phyloP scores from a whole-genome alignment of 345 rosid species.

The Balakata baccata region DNA sequence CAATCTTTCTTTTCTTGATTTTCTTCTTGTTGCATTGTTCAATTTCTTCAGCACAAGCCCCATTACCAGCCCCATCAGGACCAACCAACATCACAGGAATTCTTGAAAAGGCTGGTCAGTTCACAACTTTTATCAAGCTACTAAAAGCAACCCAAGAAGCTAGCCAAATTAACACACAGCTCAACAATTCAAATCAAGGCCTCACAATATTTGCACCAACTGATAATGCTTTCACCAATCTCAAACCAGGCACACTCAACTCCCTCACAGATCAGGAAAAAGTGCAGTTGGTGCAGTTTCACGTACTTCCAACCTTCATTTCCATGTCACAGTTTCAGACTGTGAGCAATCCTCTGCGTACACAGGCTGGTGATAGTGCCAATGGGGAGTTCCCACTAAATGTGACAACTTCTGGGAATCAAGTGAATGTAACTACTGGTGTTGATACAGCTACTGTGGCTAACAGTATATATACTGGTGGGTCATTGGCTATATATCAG shows the following conservation, averaged over 20 bases:
- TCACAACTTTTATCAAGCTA: conserved; percentile 56
- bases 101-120: conserved; percentile 80
- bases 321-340: conserved; percentile 76
- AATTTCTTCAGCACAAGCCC: conserved; percentile 41
- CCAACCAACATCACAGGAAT: conserved; percentile 67
- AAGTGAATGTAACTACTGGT: conserved; percentile 75
- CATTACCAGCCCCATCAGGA: conserved; percentile 50
- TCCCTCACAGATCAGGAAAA: conserved; percentile 62
- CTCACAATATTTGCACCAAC: conserved; percentile 77
- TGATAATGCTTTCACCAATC: conserved; percentile 63
- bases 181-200: conserved; percentile 69
- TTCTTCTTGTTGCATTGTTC: conserved; percentile 32
- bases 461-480: conserved; percentile 53
- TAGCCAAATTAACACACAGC: conserved; percentile 68
- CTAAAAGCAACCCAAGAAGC: conserved; percentile 61
- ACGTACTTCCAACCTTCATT: conserved; percentile 58
- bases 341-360: conserved; percentile 81
- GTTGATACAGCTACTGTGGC: conserved; percentile 61
- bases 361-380: conserved; percentile 70
- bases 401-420: conserved; percentile 72
- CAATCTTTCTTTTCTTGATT: conserved; percentile 18
- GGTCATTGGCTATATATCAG: conserved; percentile 67
- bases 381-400: conserved; percentile 61
- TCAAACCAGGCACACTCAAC: conserved; percentile 68
- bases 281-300: conserved; percentile 76